phyloP scores from a whole-genome alignment of 257 asterid genomes.

The Verbascum thapsus region DNA sequence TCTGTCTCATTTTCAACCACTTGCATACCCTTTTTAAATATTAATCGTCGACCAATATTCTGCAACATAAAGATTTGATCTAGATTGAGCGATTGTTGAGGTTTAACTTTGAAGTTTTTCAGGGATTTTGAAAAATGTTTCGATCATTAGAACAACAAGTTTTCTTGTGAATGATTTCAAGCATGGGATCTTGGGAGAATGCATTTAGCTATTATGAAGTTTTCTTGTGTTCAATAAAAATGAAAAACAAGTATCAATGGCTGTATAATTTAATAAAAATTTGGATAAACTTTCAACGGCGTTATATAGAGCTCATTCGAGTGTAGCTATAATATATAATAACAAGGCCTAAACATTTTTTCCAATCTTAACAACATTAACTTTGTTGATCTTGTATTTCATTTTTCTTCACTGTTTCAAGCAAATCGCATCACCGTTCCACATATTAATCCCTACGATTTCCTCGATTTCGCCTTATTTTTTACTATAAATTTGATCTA shows the following conservation, averaged over 20 bases:
- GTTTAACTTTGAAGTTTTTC: not conserved
- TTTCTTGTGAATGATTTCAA: constrained; percentile 10
- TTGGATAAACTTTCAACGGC: not conserved
- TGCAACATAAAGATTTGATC: constrained; percentile 49
- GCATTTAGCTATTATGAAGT: not conserved
- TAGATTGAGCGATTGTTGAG: constrained; percentile 26
- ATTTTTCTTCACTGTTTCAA: not conserved
- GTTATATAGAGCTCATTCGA: not conserved
- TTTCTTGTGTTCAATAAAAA: constrained; percentile 1
- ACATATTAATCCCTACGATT: not conserved
- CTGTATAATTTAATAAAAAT: not conserved
- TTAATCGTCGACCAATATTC: constrained; percentile 68
- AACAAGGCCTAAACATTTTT: not conserved
- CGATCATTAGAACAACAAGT: too few species aligned
- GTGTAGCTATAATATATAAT: not conserved
- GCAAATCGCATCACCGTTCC: not conserved
- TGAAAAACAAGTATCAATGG: not conserved
- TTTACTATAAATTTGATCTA: not conserved
- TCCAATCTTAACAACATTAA: not conserved
- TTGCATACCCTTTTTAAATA: constrained; percentile 62
- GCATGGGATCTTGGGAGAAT: not conserved
- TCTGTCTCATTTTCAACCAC: constrained; percentile 48
- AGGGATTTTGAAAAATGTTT: constrained; percentile 9
- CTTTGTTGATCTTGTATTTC: too few species aligned
- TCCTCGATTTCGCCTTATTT: constrained; percentile 8